Conservation (phyloP, 495 filamentous ascomycete genomes). For the Talaromyces proteolyticus region DNA sequence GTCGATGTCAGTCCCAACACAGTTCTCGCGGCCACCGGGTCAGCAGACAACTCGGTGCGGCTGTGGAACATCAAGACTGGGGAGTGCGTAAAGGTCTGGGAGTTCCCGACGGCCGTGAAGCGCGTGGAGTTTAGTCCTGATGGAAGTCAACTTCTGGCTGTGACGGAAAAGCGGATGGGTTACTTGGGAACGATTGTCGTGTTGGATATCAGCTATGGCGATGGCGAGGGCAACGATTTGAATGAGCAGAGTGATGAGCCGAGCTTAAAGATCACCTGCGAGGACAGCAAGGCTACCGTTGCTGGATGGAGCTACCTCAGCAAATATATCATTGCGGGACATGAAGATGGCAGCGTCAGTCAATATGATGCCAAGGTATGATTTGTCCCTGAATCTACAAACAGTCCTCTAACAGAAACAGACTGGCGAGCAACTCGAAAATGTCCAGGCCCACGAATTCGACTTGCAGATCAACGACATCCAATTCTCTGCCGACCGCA, state of each 20-base stretch:
- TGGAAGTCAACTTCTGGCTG: constrained; percentile 78
- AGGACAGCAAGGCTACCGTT: constrained; percentile 93
- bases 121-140: constrained; percentile 94
- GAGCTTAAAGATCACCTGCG: constrained; percentile 76
- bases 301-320: constrained; percentile 89
- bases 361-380: constrained; percentile 91
- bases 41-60: constrained; percentile 95
- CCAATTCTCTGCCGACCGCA: constrained; percentile 89
- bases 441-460: constrained; percentile 73
- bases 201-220: constrained; percentile 74
- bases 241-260: constrained; percentile 74
- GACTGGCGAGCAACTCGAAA: constrained; percentile 78
- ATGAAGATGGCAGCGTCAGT: constrained; percentile 90
- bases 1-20: constrained; percentile 95
- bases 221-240: constrained; percentile 48
- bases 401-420: constrained; percentile 17
- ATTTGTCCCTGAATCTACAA: neutral
- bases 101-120: constrained; percentile 94
- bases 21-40: constrained; percentile 87
- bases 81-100: constrained; percentile 90
- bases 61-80: constrained; percentile 96
- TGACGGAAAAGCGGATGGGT: constrained; percentile 97
- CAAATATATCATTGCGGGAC: constrained; percentile 94
- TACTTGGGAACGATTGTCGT: constrained; percentile 90
- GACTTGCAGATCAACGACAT: constrained; percentile 85